Conservation (phyloP, 2,329 filamentous ascomycete species). For the Aspergillus sp. region DNA sequence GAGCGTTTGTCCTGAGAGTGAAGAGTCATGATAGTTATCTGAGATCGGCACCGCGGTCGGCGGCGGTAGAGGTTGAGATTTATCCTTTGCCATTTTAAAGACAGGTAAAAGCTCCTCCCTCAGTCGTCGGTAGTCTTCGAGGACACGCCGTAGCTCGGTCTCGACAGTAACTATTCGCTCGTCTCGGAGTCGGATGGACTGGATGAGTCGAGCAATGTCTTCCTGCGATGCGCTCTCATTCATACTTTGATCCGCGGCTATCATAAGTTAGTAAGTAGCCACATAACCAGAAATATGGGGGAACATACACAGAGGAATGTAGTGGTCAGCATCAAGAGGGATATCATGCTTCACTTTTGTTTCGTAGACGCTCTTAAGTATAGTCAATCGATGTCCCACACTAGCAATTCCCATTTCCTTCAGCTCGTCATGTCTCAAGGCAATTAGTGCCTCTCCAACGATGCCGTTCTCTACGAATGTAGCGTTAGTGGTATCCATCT, state of each 20-base stretch:
- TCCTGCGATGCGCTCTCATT: slow-evolving; percentile 87
- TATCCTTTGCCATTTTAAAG: slow-evolving; percentile 86
- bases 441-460: slow-evolving; percentile 84
- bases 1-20: slow-evolving; percentile 38
- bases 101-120: slow-evolving; percentile 90
- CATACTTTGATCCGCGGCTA: slow-evolving; percentile 87
- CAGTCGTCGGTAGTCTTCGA: slow-evolving; percentile 83
- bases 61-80: slow-evolving; percentile 78
- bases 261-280: slow-evolving; percentile 21
- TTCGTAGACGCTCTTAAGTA: slow-evolving; percentile 94
- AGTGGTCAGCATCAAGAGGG: slow-evolving; percentile 87
- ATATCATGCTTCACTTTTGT: slow-evolving; percentile 93
- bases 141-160: slow-evolving; percentile 76
- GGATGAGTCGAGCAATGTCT: slow-evolving; percentile 87
- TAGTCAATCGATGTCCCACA: slow-evolving; percentile 90
- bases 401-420: slow-evolving; percentile 93
- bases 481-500: neutral
- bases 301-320: slow-evolving; percentile 81
- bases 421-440: slow-evolving; percentile 85
- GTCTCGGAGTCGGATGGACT: slow-evolving; percentile 84
- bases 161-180: slow-evolving; percentile 84
- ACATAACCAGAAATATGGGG: slow-evolving; percentile 8
- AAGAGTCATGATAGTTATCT: slow-evolving; percentile 28
- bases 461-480: slow-evolving; percentile 79
- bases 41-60: slow-evolving; percentile 34